Evolutionary conservation across 1,284 basidiomycete species (phyloP).

Genomic region (Mycena sp.): DNA sequence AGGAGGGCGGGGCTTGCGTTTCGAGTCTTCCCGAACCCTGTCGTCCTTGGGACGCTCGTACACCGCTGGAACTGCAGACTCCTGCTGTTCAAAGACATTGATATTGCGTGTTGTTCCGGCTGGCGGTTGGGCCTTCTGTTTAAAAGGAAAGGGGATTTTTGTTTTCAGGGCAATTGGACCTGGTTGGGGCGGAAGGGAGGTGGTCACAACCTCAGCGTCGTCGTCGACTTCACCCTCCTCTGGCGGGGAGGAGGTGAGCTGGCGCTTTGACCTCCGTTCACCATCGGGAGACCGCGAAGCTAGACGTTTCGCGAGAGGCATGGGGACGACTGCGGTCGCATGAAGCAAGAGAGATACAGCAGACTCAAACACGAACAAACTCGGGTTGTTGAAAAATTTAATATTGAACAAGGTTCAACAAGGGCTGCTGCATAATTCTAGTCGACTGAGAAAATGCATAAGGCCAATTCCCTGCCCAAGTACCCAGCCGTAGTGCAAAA

Average conservation of each 20-base stretch:
- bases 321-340: constrained; percentile 5
- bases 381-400: no score
- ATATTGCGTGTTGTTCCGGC: constrained; percentile 22
- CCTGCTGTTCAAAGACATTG: constrained; percentile 24
- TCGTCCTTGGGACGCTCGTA: constrained; percentile 30
- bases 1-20: constrained; percentile 18
- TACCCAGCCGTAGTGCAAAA: no score
- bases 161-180: constrained; percentile 15
- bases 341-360: constrained; percentile 7
- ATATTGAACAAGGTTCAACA: no score
- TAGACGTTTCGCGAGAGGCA: constrained; percentile 54
- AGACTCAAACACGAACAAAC: constrained; percentile 20
- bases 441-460: no score
- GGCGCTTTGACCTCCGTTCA: constrained; percentile 63
- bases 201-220: constrained; percentile 35
- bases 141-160: constrained; percentile 77
- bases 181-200: constrained; percentile 41
- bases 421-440: no score
- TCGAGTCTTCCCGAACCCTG: constrained; percentile 12
- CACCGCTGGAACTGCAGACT: constrained; percentile 27
- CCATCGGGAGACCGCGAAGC: constrained; percentile 60
- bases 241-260: constrained; percentile 66
- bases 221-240: constrained; percentile 83
- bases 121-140: constrained; percentile 55
- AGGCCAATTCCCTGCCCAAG: no score